phyloP scores from a whole-genome alignment of 148 eudicot genomes.

The Fagopyrum esculentum region DNA sequence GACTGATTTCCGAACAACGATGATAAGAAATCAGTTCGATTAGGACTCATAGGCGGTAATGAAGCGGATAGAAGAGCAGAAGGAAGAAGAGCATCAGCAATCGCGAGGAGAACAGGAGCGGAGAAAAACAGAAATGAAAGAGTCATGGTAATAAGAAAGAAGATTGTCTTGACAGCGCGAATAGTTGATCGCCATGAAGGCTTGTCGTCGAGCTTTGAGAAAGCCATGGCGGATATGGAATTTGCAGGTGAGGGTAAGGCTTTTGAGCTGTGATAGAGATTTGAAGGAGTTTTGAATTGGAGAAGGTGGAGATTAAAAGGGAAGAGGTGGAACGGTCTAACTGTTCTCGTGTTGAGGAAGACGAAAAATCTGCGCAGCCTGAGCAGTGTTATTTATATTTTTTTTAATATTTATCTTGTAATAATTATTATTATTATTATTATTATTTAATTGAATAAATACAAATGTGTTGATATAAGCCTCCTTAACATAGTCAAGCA shows the following conservation, averaged over 20 bases:
- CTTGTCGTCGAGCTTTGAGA: constrained; percentile 12
- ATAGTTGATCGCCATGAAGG: constrained; percentile 12
- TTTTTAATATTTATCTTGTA: neutral
- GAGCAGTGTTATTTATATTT: neutral
- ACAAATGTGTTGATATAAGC: neutral
- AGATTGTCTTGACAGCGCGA: constrained; percentile 35
- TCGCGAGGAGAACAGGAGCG: constrained; percentile 34
- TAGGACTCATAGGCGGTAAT: constrained; percentile 3
- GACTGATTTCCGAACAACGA: constrained; percentile 10
- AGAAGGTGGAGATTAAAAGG: constrained; percentile 1
- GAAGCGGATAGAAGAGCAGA: constrained; percentile 37
- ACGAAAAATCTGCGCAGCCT: constrained; percentile 8
- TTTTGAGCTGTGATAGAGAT: neutral
- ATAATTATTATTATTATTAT: neutral
- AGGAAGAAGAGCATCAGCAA: constrained; percentile 34
- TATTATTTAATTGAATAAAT: neutral
- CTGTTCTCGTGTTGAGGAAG: neutral
- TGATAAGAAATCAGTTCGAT: neutral
- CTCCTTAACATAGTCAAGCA: neutral
- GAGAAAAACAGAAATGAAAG: constrained; percentile 37
- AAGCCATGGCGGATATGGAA: constrained; percentile 2
- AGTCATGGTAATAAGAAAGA: constrained; percentile 33
- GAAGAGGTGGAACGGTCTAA: neutral
- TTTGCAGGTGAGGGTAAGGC: neutral
- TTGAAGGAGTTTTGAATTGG: neutral